phyloP scores from a whole-genome alignment of 1,284 basidiomycete genomes.

The Fomes fomentarius region DNA sequence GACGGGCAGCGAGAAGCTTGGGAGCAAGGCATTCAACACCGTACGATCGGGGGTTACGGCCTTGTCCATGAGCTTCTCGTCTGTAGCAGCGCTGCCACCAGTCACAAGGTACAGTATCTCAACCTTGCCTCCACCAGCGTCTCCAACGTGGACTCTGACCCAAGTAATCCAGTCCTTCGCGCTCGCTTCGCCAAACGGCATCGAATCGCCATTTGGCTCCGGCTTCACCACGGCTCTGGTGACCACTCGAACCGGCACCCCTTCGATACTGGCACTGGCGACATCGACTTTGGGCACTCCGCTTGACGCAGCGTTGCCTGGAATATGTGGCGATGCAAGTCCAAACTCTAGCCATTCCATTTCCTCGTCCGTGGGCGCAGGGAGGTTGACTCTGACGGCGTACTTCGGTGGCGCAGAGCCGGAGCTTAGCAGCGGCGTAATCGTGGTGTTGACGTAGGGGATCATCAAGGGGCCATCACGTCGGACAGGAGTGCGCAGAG shows the following conservation, averaged over 20 bases:
- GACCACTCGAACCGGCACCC: constrained; percentile 64
- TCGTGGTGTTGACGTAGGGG: constrained; percentile 54
- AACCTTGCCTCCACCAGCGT: constrained; percentile 52
- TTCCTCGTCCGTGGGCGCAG: constrained; percentile 57
- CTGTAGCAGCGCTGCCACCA: constrained; percentile 22
- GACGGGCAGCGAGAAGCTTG: constrained; percentile 68
- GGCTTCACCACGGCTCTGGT: constrained; percentile 44
- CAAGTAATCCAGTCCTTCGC: constrained; percentile 64
- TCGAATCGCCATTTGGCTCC: constrained; percentile 40
- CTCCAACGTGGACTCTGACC: constrained; percentile 61
- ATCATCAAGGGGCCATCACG: constrained; percentile 65
- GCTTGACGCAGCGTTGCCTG: constrained; percentile 1
- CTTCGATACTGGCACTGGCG: constrained; percentile 62
- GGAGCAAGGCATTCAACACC: constrained; percentile 56
- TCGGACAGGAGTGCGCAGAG: constrained; percentile 38
- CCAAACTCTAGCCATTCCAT: constrained; percentile 80
- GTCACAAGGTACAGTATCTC: constrained; percentile 67
- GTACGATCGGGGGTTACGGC: constrained; percentile 32
- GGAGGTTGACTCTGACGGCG: constrained; percentile 58
- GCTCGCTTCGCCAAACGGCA: constrained; percentile 52
- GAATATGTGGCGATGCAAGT: constrained; percentile 46
- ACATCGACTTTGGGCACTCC: constrained; percentile 53
- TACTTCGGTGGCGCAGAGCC: constrained; percentile 47
- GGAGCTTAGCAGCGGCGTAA: constrained; percentile 51
- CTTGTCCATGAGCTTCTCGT: constrained; percentile 26